Percentiles rank a stretch among this genome's conserved stretches.
These are phyloP conservation scores for Botrytis galanthina DNA, from an alignment of 2,329 filamentous ascomycete genomes.

Conservation along the genomic window DNA sequence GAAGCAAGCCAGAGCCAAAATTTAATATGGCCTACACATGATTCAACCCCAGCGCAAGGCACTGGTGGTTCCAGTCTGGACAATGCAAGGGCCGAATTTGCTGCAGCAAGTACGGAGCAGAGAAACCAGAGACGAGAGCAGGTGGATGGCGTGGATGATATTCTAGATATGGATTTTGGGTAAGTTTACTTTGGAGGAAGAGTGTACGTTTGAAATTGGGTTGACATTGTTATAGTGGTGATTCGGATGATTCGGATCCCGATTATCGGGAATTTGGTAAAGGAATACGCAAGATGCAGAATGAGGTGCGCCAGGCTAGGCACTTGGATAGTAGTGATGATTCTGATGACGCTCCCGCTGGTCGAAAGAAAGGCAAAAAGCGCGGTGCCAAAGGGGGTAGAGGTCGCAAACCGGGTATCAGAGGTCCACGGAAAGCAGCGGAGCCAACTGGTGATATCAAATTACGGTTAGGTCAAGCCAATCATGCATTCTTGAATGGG, in stretches of 20 bases:
- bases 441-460: slow-evolving; percentile 72
- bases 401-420: slow-evolving; percentile 24
- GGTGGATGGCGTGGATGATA: slow-evolving; percentile 13
- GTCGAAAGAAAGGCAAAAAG: slow-evolving; percentile 13
- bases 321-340: slow-evolving; percentile 22
- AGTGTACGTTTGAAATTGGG: not conserved
- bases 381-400: not conserved
- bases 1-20: slow-evolving; percentile 20
- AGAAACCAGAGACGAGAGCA: slow-evolving; percentile 19
- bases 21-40: slow-evolving; percentile 11
- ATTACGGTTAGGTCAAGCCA: slow-evolving; percentile 63
- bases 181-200: not conserved
- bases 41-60: not conserved
- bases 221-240: slow-evolving; percentile 16
- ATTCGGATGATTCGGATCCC: slow-evolving; percentile 41
- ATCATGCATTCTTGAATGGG: slow-evolving; percentile 62
- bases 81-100: slow-evolving; percentile 20
- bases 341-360: not conserved
- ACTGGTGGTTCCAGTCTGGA: not conserved
- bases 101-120: slow-evolving; percentile 13
- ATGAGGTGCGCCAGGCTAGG: slow-evolving; percentile 29
- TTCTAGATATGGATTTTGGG: slow-evolving; percentile 17
- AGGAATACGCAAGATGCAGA: slow-evolving; percentile 42
- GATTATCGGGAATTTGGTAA: slow-evolving; percentile 44
- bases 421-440: slow-evolving; percentile 53